Conservation (phyloP, 2,329 filamentous ascomycete genomes). For the Sclerotinia spermophila region DNA sequence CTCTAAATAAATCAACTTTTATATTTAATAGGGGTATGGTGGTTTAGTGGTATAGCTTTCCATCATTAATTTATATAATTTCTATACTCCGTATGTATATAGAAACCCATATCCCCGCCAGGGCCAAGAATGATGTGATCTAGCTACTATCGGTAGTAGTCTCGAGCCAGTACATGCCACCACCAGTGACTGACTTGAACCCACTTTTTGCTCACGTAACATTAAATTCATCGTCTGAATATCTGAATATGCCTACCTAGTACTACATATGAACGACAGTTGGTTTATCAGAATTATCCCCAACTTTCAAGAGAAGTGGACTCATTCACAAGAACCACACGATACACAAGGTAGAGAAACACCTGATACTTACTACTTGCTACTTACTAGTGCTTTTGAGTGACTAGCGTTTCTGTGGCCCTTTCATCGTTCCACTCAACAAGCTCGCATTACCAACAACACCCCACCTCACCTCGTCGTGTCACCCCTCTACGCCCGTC, state of each 20-base stretch:
- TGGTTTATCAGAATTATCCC: not conserved
- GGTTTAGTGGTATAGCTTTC: too few relatives aligned
- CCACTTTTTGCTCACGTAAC: not conserved
- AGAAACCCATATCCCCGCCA: not conserved
- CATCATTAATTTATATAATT: too few relatives aligned
- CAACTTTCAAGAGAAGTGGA: not conserved
- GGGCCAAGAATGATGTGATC: not conserved
- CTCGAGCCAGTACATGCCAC: not conserved
- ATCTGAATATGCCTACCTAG: too few relatives aligned
- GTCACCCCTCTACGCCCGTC: not conserved
- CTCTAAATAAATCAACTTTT: too few relatives aligned
- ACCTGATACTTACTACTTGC: not conserved
- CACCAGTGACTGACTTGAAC: not conserved
- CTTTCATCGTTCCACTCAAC: slow-evolving; percentile 8
- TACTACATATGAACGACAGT: not conserved
- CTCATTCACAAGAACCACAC: not conserved
- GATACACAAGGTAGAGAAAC: not conserved
- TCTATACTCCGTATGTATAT: not conserved
- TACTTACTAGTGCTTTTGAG: not conserved
- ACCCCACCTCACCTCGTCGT: not conserved
- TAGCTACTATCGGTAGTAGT: not conserved
- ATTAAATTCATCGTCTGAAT: not conserved
- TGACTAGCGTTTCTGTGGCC: not conserved
- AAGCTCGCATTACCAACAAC: slow-evolving; percentile 5
- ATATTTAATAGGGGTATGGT: too few relatives aligned